A percentile compares a stretch with the other conserved stretches of the same genome.
Evolutionary conservation across 2,329 filamentous ascomycete species (phyloP).

Genomic region (Sporothrix pseudoabietina): DNA sequence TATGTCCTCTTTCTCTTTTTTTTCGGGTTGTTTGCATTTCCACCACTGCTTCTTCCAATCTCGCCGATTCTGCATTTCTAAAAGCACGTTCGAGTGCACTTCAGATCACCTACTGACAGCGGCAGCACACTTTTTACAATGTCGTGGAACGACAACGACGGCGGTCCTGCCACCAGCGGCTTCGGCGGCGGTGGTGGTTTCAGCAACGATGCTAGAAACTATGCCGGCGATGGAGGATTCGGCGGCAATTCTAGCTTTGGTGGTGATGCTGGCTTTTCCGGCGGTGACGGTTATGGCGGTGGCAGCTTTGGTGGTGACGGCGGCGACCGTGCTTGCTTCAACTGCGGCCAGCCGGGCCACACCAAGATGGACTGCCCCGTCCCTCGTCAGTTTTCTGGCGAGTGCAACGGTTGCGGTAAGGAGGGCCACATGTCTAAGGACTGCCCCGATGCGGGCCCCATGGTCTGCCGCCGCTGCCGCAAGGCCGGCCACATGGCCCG

Average conservation of each 20-base stretch:
- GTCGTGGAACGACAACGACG: conserved; percentile 5
- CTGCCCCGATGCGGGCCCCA: conserved; percentile 48
- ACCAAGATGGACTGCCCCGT: conserved; percentile 65
- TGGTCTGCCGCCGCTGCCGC: conserved; percentile 48
- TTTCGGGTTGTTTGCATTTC: not conserved
- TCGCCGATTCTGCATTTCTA: not conserved
- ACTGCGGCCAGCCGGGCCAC: conserved; percentile 61
- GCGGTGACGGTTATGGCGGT: not conserved
- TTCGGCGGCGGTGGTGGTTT: conserved; percentile 45
- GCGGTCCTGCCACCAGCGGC: not conserved
- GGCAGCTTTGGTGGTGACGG: conserved; percentile 29
- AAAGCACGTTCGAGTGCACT: not conserved
- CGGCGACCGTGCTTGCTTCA: conserved; percentile 57
- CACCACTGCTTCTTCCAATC: too few species aligned
- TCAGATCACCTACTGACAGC: not conserved
- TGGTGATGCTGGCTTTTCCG: conserved; percentile 53
- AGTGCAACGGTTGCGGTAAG: conserved; percentile 49
- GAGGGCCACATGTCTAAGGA: conserved; percentile 56
- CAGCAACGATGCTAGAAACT: conserved; percentile 45
- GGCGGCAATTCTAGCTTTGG: not conserved
- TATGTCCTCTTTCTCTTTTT: not conserved
- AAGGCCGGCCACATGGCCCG: conserved; percentile 57
- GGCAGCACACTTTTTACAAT: not conserved
- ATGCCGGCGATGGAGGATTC: not conserved
- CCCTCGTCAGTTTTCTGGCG: conserved; percentile 46